Conservation (phyloP, 371 early-diverging fungal species). For the Dinochytrium kinnereticum region DNA sequence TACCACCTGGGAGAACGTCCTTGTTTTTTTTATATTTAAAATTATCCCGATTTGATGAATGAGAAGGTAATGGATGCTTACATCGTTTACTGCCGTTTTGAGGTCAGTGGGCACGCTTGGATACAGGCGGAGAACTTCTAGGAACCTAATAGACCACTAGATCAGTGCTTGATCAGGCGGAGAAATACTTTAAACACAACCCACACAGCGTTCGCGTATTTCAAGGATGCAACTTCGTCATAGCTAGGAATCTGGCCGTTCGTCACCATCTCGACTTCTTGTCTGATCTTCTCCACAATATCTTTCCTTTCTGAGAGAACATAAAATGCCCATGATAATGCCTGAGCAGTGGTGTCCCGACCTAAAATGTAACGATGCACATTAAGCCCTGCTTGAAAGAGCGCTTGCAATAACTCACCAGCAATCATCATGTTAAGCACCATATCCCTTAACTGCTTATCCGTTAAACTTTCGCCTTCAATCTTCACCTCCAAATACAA, state of each 20-base stretch:
- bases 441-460: slow-evolving; percentile 15
- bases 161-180: neutral
- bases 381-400: neutral
- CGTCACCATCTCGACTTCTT: neutral
- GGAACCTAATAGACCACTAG: slow-evolving; percentile 39
- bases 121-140: slow-evolving; percentile 73
- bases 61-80: slow-evolving; percentile 1
- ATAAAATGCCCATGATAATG: slow-evolving; percentile 5
- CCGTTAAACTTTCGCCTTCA: slow-evolving; percentile 13
- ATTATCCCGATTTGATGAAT: neutral
- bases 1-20: slow-evolving; percentile 73
- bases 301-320: neutral
- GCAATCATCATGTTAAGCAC: slow-evolving; percentile 22
- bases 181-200: neutral
- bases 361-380: slow-evolving; percentile 5
- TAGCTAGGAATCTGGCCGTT: neutral
- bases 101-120: slow-evolving; percentile 73
- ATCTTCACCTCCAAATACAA: slow-evolving; percentile 12
- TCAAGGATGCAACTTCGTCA: neutral
- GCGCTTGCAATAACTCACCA: neutral
- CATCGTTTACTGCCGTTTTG: slow-evolving; percentile 66
- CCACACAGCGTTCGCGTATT: slow-evolving; percentile 4
- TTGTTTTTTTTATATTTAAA: neutral
- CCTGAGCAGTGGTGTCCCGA: slow-evolving; percentile 18
- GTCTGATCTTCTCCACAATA: neutral